Base-by-base conservation (phyloP, 768 basidiomycete genomes). In the Leucogyrophana mollusca region DNA sequence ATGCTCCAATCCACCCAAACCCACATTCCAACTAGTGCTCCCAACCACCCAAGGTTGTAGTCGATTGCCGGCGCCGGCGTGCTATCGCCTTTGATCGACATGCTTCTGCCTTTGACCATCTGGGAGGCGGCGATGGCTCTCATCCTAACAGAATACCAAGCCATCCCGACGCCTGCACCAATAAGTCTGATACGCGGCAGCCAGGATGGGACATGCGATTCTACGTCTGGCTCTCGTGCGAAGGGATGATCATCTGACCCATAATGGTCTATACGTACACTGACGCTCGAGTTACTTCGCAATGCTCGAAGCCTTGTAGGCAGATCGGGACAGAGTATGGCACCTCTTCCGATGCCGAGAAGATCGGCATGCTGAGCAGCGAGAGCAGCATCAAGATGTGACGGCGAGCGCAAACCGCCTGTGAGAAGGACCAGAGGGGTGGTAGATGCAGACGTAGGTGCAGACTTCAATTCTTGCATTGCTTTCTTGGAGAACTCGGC, bases 371-470 rank as follows among this genome's bases (percentile, higher is more conserved):
- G 80, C 4, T 65, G 65, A 8, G 75, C 65, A 0, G 58, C 52
- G 13, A 91, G 72, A 1, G 78, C 86, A 13, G 67, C 60, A 9
- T 72, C 63, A 32, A 93, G 69, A 23, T 79, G 73, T 0, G 73
- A 64, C 13, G 80, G 77, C 0, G 83, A 80, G 18, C 76, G 71
- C 33, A 95, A 76, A 18, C 90, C 90, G 22, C 92, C 92, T 0
- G 92, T 94, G 21, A 94, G 77, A 22, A 94, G 69, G 52, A 94
- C 72, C 6, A 87, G 69, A 1, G 91, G 89, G 2, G 63, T 56
- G 1, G 62, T 57, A 7, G 56, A 43, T 5, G 48, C 27, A 8
- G 57, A 51, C 8, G 54, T 45, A 9, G 59, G 54, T 1, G 68
- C 44, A 3, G 63, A 52, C n/a, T 67, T 60, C 3, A 90, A 57